These are phyloP conservation scores for Suillus sp. DNA, from an alignment of 768 basidiomycete genomes.

Conservation along the genomic window DNA sequence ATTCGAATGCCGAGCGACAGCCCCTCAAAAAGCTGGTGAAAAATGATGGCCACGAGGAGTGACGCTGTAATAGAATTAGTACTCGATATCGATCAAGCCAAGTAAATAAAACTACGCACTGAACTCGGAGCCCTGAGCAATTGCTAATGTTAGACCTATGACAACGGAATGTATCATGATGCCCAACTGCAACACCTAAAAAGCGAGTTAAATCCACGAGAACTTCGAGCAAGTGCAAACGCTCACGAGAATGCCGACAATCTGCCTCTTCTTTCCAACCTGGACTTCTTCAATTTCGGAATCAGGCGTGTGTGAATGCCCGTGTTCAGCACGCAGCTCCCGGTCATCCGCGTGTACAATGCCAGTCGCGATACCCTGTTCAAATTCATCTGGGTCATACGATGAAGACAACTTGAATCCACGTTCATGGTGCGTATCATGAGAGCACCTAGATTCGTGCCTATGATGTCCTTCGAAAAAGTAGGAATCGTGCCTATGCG, in stretches of 20 bases:
- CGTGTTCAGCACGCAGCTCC: conserved; percentile 1
- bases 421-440: conserved; percentile 34
- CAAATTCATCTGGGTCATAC: conserved; percentile 23
- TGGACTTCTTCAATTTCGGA: conserved; percentile 27
- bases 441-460: conserved; percentile 31
- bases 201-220: not conserved
- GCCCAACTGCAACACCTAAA: conserved; percentile 75
- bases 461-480: conserved; percentile 40
- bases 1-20: conserved; percentile 82
- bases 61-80: conserved; percentile 47
- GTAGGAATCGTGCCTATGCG: conserved; percentile 11
- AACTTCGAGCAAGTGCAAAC: not conserved
- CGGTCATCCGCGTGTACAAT: conserved; percentile 12
- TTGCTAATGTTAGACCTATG: conserved; percentile 75
- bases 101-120: conserved; percentile 44
- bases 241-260: conserved; percentile 72
- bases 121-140: conserved; percentile 70
- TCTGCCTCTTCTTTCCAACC: conserved; percentile 60
- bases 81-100: conserved; percentile 1
- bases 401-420: conserved; percentile 21
- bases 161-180: conserved; percentile 86
- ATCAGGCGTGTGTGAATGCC: conserved; percentile 18
- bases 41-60: conserved; percentile 71
- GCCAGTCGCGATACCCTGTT: not conserved
- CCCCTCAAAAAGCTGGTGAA: conserved; percentile 86